Evolutionary conservation across 495 filamentous ascomycete genomes (phyloP).

Genomic region (Hypoxylon lienhwacheense): DNA sequence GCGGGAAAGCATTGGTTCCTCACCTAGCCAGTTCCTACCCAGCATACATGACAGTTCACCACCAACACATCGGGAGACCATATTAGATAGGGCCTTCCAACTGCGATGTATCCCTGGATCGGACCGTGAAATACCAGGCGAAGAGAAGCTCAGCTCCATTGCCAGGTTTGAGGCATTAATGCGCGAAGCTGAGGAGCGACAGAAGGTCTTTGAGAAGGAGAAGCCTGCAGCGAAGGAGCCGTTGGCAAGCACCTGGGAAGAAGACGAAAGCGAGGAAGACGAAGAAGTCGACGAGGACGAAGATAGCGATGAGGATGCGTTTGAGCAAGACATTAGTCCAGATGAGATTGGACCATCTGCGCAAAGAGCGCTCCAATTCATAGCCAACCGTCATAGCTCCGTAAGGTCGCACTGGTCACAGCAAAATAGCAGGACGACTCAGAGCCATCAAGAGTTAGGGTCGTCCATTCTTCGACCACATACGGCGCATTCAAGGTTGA

Average conservation of each 20-base stretch:
- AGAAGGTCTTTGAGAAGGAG: slow-evolving; percentile 38
- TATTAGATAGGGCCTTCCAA: slow-evolving; percentile 62
- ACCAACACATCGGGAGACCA: slow-evolving; percentile 56
- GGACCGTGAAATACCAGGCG: slow-evolving; percentile 47
- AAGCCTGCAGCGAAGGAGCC: slow-evolving; percentile 28
- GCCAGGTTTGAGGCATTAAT: slow-evolving; percentile 63
- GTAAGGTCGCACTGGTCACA: slow-evolving; percentile 17
- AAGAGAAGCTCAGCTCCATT: slow-evolving; percentile 59
- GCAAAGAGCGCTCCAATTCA: slow-evolving; percentile 53
- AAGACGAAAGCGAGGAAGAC: slow-evolving; percentile 41
- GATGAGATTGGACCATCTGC: slow-evolving; percentile 44
- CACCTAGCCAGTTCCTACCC: slow-evolving; percentile 34
- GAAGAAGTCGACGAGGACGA: slow-evolving; percentile 41
- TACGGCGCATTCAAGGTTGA: slow-evolving; percentile 47
- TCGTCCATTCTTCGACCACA: slow-evolving; percentile 45
- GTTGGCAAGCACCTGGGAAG: slow-evolving; percentile 53
- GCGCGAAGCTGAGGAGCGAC: slow-evolving; percentile 55
- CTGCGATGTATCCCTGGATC: slow-evolving; percentile 58
- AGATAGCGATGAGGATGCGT: slow-evolving; percentile 45
- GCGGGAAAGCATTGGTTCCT: slow-evolving; percentile 49
- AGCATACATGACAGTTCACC: slow-evolving; percentile 45
- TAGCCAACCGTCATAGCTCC: slow-evolving; percentile 45
- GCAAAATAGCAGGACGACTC: slow-evolving; percentile 2
- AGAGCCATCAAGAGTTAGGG: slow-evolving; percentile 17
- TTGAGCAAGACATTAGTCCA: slow-evolving; percentile 39